Percentiles rank a stretch among this genome's conserved stretches.
These are phyloP conservation scores for Xylogone sp. DNA, from an alignment of 2,329 filamentous ascomycete genomes.

Conservation along the genomic window DNA sequence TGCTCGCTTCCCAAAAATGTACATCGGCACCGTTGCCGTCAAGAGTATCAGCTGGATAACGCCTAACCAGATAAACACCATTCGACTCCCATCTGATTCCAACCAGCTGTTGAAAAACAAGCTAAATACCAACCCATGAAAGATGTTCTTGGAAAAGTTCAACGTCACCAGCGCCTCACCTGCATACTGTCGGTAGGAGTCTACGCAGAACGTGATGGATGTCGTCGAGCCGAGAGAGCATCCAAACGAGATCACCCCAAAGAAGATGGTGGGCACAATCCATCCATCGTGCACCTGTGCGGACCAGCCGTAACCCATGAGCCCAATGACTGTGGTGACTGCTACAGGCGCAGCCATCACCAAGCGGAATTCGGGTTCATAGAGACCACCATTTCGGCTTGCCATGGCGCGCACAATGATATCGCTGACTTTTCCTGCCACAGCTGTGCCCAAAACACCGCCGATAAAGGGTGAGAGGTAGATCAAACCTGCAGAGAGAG, in stretches of 20 bases:
- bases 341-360: constrained; percentile 82
- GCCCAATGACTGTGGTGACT: constrained; percentile 73
- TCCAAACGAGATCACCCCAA: constrained; percentile 87
- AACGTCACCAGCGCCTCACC: constrained; percentile 91
- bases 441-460: constrained; percentile 83
- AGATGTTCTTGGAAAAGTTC: constrained; percentile 91
- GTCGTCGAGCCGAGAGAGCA: constrained; percentile 89
- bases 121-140: constrained; percentile 85
- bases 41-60: constrained; percentile 78
- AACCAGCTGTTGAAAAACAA: constrained; percentile 88
- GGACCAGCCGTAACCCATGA: constrained; percentile 98
- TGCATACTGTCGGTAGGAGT: constrained; percentile 89
- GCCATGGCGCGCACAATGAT: constrained; percentile 79
- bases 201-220: constrained; percentile 88
- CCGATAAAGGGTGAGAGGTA: constrained; percentile 90
- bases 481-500: constrained; percentile 77
- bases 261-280: constrained; percentile 93
- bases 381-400: constrained; percentile 83
- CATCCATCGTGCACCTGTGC: constrained; percentile 69
- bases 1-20: constrained; percentile 85
- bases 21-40: constrained; percentile 81
- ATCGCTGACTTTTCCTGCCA: constrained; percentile 86
- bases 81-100: constrained; percentile 66
- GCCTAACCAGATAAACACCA: constrained; percentile 78
- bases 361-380: constrained; percentile 90